Conservation (phyloP, 2,329 filamentous ascomycete genomes). For the Penicillium sp. region DNA sequence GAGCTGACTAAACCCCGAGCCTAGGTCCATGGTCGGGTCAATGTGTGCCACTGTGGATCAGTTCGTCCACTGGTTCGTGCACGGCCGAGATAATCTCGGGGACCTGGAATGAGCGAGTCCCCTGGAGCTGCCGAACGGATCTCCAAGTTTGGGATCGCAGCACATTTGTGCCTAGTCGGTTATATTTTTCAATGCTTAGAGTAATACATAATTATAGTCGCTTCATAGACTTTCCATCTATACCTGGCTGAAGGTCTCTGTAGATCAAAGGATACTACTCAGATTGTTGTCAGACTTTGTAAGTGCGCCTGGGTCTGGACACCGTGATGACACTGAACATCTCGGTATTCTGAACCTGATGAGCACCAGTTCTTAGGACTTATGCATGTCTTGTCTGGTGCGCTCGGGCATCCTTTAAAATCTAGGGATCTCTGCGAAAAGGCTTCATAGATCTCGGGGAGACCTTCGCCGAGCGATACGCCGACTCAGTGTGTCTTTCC, state of each 20-base stretch:
- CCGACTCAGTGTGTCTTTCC: neutral
- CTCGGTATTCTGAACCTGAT: neutral
- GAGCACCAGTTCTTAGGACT: neutral
- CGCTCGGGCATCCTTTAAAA: neutral
- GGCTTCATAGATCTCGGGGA: neutral
- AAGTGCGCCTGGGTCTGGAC: too few species aligned
- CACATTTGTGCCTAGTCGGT: neutral
- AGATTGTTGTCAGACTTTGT: neutral
- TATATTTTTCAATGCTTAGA: neutral
- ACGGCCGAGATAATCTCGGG: neutral
- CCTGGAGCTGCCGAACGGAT: neutral
- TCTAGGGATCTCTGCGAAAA: neutral
- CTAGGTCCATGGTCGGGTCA: neutral
- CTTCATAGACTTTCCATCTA: neutral
- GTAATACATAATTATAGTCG: neutral
- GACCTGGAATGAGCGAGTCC: neutral
- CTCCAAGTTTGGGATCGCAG: neutral
- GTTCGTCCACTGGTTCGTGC: neutral
- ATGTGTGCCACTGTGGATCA: neutral
- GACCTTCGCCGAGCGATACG: neutral
- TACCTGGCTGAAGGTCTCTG: neutral
- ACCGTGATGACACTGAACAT: neutral
- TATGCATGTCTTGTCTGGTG: neutral
- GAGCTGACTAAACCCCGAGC: neutral
- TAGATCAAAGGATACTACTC: neutral